Base-by-base conservation (phyloP, 805 yeast genomes). In the Teunomyces atbi region DNA sequence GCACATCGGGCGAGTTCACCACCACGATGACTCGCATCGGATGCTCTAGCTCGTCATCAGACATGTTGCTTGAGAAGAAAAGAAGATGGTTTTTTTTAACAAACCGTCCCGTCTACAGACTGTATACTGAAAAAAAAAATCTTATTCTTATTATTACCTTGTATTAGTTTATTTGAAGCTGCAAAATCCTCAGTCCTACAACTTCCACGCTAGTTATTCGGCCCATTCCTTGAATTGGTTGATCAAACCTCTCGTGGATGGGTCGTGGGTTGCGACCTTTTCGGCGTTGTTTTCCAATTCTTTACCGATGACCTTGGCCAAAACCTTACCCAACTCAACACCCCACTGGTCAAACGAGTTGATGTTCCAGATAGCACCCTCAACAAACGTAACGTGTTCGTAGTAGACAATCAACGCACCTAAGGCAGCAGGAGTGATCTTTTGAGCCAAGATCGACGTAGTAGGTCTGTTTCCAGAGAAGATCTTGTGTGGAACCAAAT, bases 281-380 rank as follows among this genome's bases (percentile, higher is more conserved):
- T 73, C 69, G 39, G 68, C 64, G 26, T 73, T 60, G 64, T 78
- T 81, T 59, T 86, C 87, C 65, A 94, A 83, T 75, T 94, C 97
- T 60, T 80, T 80, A 61, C 95, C 92, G 63, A 94, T 92, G 49
- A 80, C 94, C 84, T 94, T 94, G 65, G 99, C 99, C 66, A 94
- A 82, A 45, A 86, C 95, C 77, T 94, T 94, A 69, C 99, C 99
- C 61, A 94, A 86, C 77, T 94, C 99, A 62, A 94, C 99, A 73
- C 99, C 99, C 96, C 98, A 94, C 79, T 94, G 99, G 78, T 94
- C 99, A 67, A 89, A 94, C 15, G 98, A 92, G 84, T 94, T 94
- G 78, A 94, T 91, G 82, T 95, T 94, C 99, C 99, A 92, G 64
- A 94, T 74, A 48, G 99, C 99, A 75, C 99, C 99, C 77, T 94